Conservation (phyloP, 306 rosid genomes). For the Lagenaria siceraria region DNA sequence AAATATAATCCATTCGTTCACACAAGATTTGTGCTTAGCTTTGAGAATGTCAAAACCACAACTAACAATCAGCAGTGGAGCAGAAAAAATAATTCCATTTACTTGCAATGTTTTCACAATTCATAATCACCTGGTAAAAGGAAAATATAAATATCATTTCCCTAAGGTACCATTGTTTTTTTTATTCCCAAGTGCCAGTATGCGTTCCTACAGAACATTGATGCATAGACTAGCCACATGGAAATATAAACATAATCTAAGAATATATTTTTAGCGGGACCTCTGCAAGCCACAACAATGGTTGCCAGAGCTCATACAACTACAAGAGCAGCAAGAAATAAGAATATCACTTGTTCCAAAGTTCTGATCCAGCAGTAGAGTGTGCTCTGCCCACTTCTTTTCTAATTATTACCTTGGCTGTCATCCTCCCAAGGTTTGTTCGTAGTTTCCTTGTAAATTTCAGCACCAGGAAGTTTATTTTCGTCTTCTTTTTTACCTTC, state of each 20-base stretch:
- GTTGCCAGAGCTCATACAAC: conserved; percentile 55
- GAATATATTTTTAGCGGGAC: conserved; percentile 27
- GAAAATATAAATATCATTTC: too few relatives aligned
- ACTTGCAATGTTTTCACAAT: too few relatives aligned
- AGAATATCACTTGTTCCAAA: conserved; percentile 39
- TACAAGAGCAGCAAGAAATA: conserved; percentile 24
- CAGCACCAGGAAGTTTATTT: conserved; percentile 18
- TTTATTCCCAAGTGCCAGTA: not conserved
- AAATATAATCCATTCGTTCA: too few relatives aligned
- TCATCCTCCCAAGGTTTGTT: conserved; percentile 14
- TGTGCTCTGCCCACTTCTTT: conserved; percentile 16
- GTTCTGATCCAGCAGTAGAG: conserved; percentile 27
- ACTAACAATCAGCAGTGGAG: too few relatives aligned
- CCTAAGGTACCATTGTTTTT: not conserved
- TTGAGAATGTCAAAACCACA: too few relatives aligned
- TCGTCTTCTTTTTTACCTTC: conserved; percentile 5
- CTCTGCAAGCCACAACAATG: conserved; percentile 46
- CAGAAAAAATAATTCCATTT: too few relatives aligned
- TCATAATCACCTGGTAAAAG: too few relatives aligned
- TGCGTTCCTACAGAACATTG: not conserved
- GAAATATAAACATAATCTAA: not conserved
- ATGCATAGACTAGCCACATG: not conserved
- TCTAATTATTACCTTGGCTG: conserved; percentile 13
- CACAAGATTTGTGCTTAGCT: too few relatives aligned
- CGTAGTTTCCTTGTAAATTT: conserved; percentile 10